Evolutionary conservation across 768 basidiomycete species (phyloP).

Genomic region (Suillus bovinus): DNA sequence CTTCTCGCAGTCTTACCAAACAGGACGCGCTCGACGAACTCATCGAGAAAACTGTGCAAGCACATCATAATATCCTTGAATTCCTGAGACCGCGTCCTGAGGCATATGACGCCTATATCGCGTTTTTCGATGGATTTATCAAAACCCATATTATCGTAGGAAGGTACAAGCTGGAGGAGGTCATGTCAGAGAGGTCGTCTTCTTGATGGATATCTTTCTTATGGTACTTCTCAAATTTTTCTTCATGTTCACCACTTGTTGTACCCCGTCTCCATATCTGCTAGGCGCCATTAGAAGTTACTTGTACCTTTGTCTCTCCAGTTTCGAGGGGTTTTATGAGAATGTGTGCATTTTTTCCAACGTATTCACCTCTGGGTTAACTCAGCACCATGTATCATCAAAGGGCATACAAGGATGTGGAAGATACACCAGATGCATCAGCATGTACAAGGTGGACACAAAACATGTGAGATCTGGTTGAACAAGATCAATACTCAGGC

Average conservation of each 20-base stretch:
- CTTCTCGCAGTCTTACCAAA: constrained; percentile 22
- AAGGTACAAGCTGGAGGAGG: constrained; percentile 22
- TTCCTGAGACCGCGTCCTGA: constrained; percentile 17
- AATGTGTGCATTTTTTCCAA: too few species aligned
- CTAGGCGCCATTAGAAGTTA: background rate
- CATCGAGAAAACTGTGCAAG: constrained; percentile 22
- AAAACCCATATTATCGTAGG: constrained; percentile 17
- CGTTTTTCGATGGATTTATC: constrained; percentile 17
- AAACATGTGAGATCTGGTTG: too few species aligned
- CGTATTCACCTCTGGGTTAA: too few species aligned
- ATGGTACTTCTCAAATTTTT: background rate
- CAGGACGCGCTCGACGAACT: constrained; percentile 24
- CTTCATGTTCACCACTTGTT: background rate
- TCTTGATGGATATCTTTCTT: background rate
- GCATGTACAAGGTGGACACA: too few species aligned
- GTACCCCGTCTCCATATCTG: background rate
- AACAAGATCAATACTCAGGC: too few species aligned
- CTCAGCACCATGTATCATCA: too few species aligned
- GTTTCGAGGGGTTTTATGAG: background rate
- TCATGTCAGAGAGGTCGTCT: background rate
- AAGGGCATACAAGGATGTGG: too few species aligned
- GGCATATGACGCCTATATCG: constrained; percentile 10
- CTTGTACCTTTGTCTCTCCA: background rate
- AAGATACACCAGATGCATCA: too few species aligned
- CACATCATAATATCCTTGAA: constrained; percentile 18